These are phyloP conservation scores for Naganishia sp. DNA, from an alignment of 1,284 basidiomycete species.

Conservation along the genomic window DNA sequence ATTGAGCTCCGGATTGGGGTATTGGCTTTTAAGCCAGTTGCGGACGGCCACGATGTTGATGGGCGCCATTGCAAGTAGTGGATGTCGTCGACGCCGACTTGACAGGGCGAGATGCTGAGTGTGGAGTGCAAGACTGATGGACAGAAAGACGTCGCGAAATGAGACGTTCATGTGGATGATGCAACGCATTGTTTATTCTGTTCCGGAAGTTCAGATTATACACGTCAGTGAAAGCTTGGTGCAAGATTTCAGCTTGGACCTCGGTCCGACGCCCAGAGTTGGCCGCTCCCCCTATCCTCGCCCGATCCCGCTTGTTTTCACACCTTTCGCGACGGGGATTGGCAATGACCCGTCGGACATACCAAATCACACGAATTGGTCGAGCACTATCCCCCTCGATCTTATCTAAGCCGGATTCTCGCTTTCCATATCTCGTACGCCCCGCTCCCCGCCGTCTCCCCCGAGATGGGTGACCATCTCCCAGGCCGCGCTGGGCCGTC, in stretches of 20 bases:
- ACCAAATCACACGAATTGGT: conserved; percentile 19
- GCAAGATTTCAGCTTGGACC: no score
- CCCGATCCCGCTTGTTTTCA: conserved; percentile 13
- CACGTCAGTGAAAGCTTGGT: not conserved
- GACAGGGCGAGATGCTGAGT: not conserved
- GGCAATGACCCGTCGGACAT: conserved; percentile 10
- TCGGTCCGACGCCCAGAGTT: conserved; percentile 11
- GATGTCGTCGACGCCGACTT: not conserved
- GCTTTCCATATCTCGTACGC: conserved; percentile 4
- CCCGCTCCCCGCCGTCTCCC: conserved; percentile 2
- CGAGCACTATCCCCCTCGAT: not conserved
- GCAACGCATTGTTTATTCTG: not conserved
- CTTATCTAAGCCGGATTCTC: conserved; percentile 16
- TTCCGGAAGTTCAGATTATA: not conserved
- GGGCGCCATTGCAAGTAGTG: conserved; percentile 1
- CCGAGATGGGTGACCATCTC: conserved; percentile 25
- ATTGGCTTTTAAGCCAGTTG: conserved; percentile 38
- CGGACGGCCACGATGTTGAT: conserved; percentile 25
- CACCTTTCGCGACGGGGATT: conserved; percentile 12
- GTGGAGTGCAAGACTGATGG: not conserved
- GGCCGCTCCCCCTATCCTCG: not conserved
- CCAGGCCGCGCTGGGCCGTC: conserved; percentile 14
- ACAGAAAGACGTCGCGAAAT: not conserved
- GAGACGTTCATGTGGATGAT: no score
- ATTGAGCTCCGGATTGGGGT: conserved; percentile 42